Base-by-base conservation (phyloP, 2,329 filamentous ascomycete species). In the Fusarium fujikuroi region DNA sequence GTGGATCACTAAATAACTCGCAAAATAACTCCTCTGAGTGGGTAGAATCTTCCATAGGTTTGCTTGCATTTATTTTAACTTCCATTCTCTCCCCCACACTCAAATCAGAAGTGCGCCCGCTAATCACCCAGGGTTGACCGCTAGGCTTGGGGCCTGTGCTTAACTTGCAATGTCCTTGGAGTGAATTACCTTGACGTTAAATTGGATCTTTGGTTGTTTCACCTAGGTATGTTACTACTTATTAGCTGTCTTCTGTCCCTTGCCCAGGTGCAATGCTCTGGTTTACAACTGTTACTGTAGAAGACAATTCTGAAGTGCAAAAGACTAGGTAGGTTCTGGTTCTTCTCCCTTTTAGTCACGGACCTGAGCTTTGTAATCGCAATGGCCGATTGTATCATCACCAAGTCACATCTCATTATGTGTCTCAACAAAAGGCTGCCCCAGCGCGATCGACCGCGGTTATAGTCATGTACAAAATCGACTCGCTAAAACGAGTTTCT, bases 401-500 rank as follows among this genome's bases (percentile, higher is more conserved):
- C 54, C 40, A 28, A 36, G 23, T 40, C 46, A 49, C 36, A 40
- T 42, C 46, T 18, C 34, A 37, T 50, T n/a, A 62, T 50, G 23
- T 53, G 32, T 54, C 32, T 28, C 25, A 23, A 36, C 15, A 53
- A n/a, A n/a, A 28, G 30, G 30, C 32, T 67, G 30, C 60, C 60
- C n/a, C 49, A 36, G 23, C 37, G n/a, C 32, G 32, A 52, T 52
- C 32, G n/a, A 25, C n/a, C 49, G 32, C 49, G 37, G 28, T 53
- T 50, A 54, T 58, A 50, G 28, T 67, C 42, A 61, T 61, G 37
- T 57, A 58, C 57, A 74, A 59, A 57, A 19, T 57, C 44, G 54
- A 53, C 66, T 60, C 42, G 42, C 39, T 60, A 60, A 54, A 63
- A 66, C 54, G 52, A 47, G 43, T 43, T 47, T 62, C 43, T 52